Evolutionary conservation across 1,284 basidiomycete genomes (phyloP), one percentile per base, ranked within the genome.

Genomic region (Phellinidium pouzarii): DNA sequence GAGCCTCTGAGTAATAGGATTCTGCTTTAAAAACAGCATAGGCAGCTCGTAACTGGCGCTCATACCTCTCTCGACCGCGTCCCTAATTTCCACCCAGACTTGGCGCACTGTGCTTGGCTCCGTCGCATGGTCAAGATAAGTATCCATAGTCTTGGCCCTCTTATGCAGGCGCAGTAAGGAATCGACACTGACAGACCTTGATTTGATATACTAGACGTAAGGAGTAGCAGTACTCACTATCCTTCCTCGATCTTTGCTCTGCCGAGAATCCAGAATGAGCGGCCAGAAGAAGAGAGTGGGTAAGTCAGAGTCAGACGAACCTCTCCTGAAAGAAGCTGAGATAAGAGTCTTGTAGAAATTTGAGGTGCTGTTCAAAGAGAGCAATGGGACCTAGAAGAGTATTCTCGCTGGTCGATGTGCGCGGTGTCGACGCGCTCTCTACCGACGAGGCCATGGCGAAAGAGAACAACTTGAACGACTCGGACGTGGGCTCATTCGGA

Each of bases 301-400:
- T 31, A 54, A 29, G 25, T 46, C 44, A 46, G 29, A 54, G 44
- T 17, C 38, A 55, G 43, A 66, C 80, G 61, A 61, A 88, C 90
- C 91, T 76, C 72, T 94, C 91, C 65, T 81, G 78, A 68, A 93
- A 93, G 73, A 93, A 93, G 58, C 64, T 72, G 58, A 93, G 76
- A 65, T 91, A 91, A 7, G 84, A 86, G 59, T 91, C 87, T 27
- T 78, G 73, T 45, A 91, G 65, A 56, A 81, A 73, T 57, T 72
- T 79, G 36, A 91, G 78, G 60, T 91, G 82, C 36, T 74, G 66
- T 52, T 91, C 87, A 62, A 89, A 91, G 48, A 82, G 69, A 0
- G 80, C 75, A 41, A 87, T 67, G 4, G 86, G 84, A 4, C 84
- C 84, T 59, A 74, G 73, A 25, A 54, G 54, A 22, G 41, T 25